phyloP scores from a whole-genome alignment of 768 basidiomycete species.

The Suillus subalutaceus region DNA sequence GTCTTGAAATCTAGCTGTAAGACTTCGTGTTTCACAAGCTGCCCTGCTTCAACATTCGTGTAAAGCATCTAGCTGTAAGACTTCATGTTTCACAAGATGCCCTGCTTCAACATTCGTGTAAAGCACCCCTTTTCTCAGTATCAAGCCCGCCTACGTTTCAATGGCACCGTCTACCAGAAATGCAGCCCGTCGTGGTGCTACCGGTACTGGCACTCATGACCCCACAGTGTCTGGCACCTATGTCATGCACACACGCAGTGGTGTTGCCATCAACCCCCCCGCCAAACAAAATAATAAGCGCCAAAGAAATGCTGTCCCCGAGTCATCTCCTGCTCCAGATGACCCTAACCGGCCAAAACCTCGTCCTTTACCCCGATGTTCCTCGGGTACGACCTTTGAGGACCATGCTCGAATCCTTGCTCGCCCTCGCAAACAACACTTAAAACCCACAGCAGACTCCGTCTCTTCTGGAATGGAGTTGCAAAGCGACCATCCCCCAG shows the following conservation, averaged over 20 bases:
- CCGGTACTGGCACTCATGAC: neutral
- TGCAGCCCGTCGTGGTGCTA: neutral
- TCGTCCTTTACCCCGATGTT: neutral
- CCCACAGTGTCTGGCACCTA: no score
- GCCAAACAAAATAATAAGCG: neutral
- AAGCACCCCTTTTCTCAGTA: neutral
- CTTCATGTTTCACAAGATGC: neutral
- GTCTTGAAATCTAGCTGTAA: neutral
- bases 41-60: neutral
- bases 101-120: neutral
- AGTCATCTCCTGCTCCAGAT: neutral
- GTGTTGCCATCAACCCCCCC: neutral
- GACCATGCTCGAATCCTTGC: neutral
- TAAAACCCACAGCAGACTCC: neutral
- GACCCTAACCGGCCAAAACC: neutral
- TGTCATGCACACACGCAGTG: neutral
- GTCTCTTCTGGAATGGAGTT: neutral
- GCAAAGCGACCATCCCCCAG: neutral
- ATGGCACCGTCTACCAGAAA: neutral
- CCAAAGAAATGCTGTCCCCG: neutral
- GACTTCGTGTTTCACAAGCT: neutral
- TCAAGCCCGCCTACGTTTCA: neutral
- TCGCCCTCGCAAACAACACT: neutral
- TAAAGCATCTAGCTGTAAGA: neutral
- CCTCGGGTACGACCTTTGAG: neutral